phyloP scores from a whole-genome alignment of 305 asterid species.

The Coffea humblotiana region DNA sequence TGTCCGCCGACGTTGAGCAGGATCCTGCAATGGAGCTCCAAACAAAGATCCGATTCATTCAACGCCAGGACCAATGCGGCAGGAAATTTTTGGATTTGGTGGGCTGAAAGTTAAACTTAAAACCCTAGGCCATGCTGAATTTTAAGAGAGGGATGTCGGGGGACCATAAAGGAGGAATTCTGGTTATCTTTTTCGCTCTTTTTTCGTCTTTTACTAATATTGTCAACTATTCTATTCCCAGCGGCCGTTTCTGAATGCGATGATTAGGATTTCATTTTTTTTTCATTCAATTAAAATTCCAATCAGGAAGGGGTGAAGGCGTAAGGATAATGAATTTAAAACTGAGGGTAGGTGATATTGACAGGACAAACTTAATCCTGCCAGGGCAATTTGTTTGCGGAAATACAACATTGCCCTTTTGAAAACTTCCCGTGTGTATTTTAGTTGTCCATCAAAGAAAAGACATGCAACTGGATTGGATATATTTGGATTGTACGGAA shows the following conservation, averaged over 20 bases:
- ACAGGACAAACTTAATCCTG: not conserved
- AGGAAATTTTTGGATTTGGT: constrained; percentile 12
- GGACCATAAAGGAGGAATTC: not conserved
- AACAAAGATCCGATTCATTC: constrained; percentile 57
- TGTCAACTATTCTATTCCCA: not conserved
- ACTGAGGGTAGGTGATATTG: not conserved
- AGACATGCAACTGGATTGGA: not conserved
- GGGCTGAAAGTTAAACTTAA: constrained; percentile 40
- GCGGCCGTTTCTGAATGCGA: constrained; percentile 2
- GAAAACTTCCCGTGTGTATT: not conserved
- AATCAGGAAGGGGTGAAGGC: not conserved
- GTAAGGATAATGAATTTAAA: not conserved
- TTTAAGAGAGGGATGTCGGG: not conserved
- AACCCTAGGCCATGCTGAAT: constrained; percentile 52
- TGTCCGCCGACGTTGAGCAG: constrained; percentile 37
- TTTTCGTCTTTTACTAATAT: not conserved
- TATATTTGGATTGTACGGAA: no score
- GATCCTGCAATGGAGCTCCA: constrained; percentile 68
- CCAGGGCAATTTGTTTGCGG: not conserved
- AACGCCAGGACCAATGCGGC: constrained; percentile 41
- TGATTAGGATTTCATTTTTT: not conserved
- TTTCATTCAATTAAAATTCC: not conserved
- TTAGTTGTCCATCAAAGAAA: no score
- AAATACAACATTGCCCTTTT: constrained; percentile 1
- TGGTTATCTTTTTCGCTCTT: not conserved